Evolutionary conservation across 1,284 basidiomycete species (phyloP).

Genomic region (Ceraceosorus bombacis): DNA sequence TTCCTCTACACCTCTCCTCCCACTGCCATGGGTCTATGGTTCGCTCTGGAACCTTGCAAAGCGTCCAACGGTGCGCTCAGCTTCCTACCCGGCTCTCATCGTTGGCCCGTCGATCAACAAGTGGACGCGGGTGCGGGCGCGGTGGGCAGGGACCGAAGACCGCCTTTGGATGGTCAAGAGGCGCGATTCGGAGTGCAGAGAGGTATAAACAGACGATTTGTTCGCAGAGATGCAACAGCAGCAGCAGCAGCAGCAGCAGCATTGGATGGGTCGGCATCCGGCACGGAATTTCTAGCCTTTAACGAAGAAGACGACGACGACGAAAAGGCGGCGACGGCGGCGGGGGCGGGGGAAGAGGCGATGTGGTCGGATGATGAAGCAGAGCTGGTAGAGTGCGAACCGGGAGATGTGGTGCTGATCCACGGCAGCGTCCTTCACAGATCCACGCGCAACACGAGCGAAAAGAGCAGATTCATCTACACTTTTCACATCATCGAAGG

Average conservation of each 20-base stretch:
- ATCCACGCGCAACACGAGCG: conserved; percentile 27
- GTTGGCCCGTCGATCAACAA: conserved; percentile 7
- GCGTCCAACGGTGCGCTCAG: conserved; percentile 29
- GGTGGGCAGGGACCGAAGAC: too few relatives aligned
- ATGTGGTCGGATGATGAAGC: conserved; percentile 20
- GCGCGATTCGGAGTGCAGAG: conserved; percentile 17
- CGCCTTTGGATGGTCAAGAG: conserved; percentile 3
- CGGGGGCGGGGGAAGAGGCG: conserved; percentile 19
- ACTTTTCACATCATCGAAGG: conserved; percentile 44
- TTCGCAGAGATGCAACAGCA: conserved; percentile 2
- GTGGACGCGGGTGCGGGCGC: neutral
- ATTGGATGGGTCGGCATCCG: conserved; percentile 14
- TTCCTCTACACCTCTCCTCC: conserved; percentile 78
- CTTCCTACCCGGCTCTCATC: conserved; percentile 35
- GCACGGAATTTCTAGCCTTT: conserved; percentile 24
- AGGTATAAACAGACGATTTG: conserved; percentile 36
- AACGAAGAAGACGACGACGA: neutral
- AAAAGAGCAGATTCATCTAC: conserved; percentile 35
- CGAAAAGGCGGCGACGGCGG: too few relatives aligned
- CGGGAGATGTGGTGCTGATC: conserved; percentile 33
- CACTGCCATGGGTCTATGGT: conserved; percentile 88
- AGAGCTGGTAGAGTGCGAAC: conserved; percentile 26
- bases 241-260: too few relatives aligned
- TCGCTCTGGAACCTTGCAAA: conserved; percentile 67
- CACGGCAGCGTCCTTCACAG: conserved; percentile 40